Conservation (phyloP, 257 asterid genomes). For the Solanum megistacrolobum region DNA sequence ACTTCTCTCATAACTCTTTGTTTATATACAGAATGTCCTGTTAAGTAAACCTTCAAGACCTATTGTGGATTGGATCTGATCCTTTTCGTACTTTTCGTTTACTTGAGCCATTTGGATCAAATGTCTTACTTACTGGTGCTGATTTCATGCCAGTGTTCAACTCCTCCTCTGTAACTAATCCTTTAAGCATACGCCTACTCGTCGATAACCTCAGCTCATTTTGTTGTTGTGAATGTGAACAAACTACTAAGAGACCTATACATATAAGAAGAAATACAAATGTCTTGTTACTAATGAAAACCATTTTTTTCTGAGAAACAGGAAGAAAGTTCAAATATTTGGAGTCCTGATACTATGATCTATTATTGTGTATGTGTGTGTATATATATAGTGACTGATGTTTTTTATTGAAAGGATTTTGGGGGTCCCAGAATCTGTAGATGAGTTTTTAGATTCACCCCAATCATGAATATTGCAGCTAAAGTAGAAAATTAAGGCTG, state of each 20-base stretch:
- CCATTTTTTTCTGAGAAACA: constrained; percentile 13
- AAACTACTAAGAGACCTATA: constrained; percentile 31
- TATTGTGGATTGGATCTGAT: constrained; percentile 88
- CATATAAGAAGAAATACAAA: constrained; percentile 26
- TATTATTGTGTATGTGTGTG: constrained; percentile 21
- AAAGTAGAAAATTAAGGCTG: constrained; percentile 35
- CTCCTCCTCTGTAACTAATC: constrained; percentile 10
- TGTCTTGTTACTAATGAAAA: constrained; percentile 8
- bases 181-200: constrained; percentile 28
- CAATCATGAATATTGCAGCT: constrained; percentile 36
- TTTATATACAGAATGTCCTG: constrained; percentile 15
- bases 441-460: constrained; percentile 55
- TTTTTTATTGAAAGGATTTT: background rate
- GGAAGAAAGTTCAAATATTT: background rate
- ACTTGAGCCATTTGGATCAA: constrained; percentile 44
- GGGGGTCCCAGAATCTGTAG: constrained; percentile 31
- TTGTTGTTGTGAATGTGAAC: constrained; percentile 15
- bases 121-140: background rate
- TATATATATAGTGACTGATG: constrained; percentile 1
- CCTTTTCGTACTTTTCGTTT: constrained; percentile 58
- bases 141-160: constrained; percentile 15
- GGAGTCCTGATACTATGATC: constrained; percentile 13
- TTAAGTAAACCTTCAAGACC: constrained; percentile 26
- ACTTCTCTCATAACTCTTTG: constrained; percentile 6
- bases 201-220: background rate